phyloP scores from a whole-genome alignment of 768 basidiomycete species.

The Suillus americanus region DNA sequence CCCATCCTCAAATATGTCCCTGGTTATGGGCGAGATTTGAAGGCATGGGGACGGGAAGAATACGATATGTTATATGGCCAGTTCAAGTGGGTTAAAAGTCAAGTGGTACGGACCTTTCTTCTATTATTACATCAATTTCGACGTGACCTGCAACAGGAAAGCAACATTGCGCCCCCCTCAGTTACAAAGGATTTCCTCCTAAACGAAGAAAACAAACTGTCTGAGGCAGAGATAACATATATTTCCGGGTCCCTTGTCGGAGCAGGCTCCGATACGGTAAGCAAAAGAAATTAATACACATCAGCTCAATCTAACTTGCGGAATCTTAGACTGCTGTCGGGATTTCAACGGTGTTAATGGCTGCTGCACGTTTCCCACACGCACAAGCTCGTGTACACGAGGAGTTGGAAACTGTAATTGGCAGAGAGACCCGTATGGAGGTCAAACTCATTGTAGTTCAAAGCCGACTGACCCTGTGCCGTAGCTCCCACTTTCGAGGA shows the following conservation, averaged over 20 bases:
- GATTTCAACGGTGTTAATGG: slow-evolving; percentile 34
- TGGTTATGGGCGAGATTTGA: slow-evolving; percentile 57
- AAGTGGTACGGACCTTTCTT: slow-evolving; percentile 35
- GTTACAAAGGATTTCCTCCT: slow-evolving; percentile 57
- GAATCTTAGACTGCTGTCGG: slow-evolving; percentile 24
- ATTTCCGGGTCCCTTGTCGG: slow-evolving; percentile 63
- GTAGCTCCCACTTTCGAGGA: slow-evolving; percentile 41
- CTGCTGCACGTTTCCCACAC: slow-evolving; percentile 36
- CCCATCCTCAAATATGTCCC: slow-evolving; percentile 49
- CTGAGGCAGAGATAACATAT: slow-evolving; percentile 54
- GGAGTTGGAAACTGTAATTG: slow-evolving; percentile 37
- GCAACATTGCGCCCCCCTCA: slow-evolving; percentile 21
- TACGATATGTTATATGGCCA: slow-evolving; percentile 48
- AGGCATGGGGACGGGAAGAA: slow-evolving; percentile 54
- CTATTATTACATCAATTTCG: slow-evolving; percentile 26
- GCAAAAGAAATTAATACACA: not conserved
- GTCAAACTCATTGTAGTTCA: not conserved
- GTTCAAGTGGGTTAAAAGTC: slow-evolving; percentile 41
- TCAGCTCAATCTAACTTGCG: not conserved
- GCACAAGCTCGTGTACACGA: slow-evolving; percentile 35
- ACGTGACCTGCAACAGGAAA: slow-evolving; percentile 8
- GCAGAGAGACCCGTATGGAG: slow-evolving; percentile 32
- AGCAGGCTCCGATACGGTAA: slow-evolving; percentile 57
- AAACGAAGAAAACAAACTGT: slow-evolving; percentile 44
- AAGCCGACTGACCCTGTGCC: not conserved